Evolutionary conservation across 768 basidiomycete species (phyloP), one percentile per base, ranked within the genome.

Genomic region (Collybiopsis confluens): DNA sequence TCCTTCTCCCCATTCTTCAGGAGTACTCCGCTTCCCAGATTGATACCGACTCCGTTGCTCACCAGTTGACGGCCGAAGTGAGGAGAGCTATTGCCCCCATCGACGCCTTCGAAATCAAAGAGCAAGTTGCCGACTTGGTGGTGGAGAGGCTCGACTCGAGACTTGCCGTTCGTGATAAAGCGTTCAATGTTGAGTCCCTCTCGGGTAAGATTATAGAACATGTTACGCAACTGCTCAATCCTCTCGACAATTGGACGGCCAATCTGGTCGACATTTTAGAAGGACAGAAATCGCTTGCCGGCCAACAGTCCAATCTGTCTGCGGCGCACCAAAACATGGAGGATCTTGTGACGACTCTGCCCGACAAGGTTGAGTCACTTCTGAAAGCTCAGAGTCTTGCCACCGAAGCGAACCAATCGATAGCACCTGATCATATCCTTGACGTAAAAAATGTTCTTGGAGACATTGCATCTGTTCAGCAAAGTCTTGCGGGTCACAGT

Each of bases 61-160:
- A 75, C 23, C 74, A 88, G 56, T 71, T 93, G 46, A 80, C 80
- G 3, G 69, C 79, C 1, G 91, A 92, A 66, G 77, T 93, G 38
- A 80, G 85, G 49, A 78, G 79, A 21, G 79, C 83, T 24, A 84
- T 89, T 55, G 85, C 82, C 0, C 87, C 86, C 0, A 79, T 92
- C 21, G 91, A 93, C 61, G 82, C 88, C 0, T 88, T 91, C 60
- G 87, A 88, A 65, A 88, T 93, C 64, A 91, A 90, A 72, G 91
- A 92, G 62, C 88, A 90, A 62, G 90, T 93, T 0, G 88, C 91
- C 2, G 91, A 92, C 64, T 79, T 92, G 26, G 91, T 93, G 1
- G 88, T 93, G 7, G 91, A 91, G 64, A 82, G 91, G 24, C 75
- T 93, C 10, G 88, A 92, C 61, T 86, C 90, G 10, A 82, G 90